Conservation (phyloP, 2,329 filamentous ascomycete species). For the Dissoconium aciculare region DNA sequence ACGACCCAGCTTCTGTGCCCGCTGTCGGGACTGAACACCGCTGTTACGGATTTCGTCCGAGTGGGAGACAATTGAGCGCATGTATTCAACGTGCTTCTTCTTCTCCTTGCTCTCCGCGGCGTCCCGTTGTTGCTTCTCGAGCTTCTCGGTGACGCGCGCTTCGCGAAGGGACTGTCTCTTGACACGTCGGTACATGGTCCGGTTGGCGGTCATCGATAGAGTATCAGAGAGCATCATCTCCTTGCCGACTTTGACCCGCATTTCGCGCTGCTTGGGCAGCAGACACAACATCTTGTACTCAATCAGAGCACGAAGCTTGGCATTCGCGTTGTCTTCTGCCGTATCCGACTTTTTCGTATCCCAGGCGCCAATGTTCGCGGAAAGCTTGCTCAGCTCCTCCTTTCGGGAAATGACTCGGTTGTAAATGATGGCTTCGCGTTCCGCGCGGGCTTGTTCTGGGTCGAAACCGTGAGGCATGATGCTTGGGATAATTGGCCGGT, state of each 20-base stretch:
- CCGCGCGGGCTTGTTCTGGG: conserved; percentile 68
- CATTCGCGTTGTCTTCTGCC: conserved; percentile 55
- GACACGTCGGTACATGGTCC: conserved; percentile 75
- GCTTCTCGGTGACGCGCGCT: conserved; percentile 92
- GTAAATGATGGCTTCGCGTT: conserved; percentile 76
- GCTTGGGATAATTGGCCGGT: conserved; percentile 68
- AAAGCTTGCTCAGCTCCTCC: conserved; percentile 65
- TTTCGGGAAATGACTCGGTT: conserved; percentile 80
- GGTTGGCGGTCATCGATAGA: conserved; percentile 91
- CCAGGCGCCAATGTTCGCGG: conserved; percentile 77
- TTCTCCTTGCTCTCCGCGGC: conserved; percentile 91
- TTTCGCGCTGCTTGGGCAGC: conserved; percentile 72
- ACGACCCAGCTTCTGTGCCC: conserved; percentile 72
- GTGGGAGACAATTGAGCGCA: conserved; percentile 73
- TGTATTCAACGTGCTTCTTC: conserved; percentile 89
- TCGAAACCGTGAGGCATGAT: conserved; percentile 83
- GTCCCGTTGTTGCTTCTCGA: conserved; percentile 97
- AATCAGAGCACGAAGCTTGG: conserved; percentile 82
- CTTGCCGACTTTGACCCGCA: conserved; percentile 74
- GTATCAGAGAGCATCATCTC: conserved; percentile 95
- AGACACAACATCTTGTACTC: conserved; percentile 85
- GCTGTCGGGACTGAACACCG: conserved; percentile 51
- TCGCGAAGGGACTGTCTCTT: conserved; percentile 96
- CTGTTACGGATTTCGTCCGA: conserved; percentile 59
- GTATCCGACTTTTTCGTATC: conserved; percentile 58